Evolutionary conservation across 2,329 filamentous ascomycete genomes (phyloP).

Genomic region (Neonectria magnoliae): DNA sequence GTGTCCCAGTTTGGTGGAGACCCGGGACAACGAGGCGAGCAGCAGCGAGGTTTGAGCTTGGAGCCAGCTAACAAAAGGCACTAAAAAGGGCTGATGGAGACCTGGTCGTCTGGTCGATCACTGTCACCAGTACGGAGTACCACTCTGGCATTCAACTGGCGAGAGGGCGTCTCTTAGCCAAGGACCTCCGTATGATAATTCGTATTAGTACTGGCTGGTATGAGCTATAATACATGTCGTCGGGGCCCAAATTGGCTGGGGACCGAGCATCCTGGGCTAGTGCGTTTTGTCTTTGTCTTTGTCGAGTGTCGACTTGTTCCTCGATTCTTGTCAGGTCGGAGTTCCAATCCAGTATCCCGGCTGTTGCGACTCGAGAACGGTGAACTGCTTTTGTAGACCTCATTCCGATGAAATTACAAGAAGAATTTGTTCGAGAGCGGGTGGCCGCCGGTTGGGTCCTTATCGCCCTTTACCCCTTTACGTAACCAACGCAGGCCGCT

Average conservation of each 20-base stretch:
- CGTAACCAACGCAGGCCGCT: not conserved
- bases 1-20: constrained; percentile 26
- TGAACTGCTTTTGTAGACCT: not conserved
- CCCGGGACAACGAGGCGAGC: not conserved
- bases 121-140: not conserved
- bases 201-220: not conserved
- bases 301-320: not conserved
- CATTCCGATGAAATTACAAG: not conserved
- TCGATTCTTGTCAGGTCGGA: not conserved
- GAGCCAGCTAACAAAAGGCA: not conserved
- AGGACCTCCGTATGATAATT: not conserved
- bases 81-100: not conserved
- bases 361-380: not conserved
- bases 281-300: constrained; percentile 21
- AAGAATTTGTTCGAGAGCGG: not conserved
- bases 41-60: not conserved
- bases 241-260: constrained; percentile 36
- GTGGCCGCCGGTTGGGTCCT: not conserved
- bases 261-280: constrained; percentile 29
- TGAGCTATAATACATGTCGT: constrained; percentile 7
- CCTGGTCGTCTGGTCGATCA: not conserved
- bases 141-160: not conserved
- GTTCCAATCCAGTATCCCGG: not conserved
- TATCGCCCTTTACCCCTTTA: not conserved
- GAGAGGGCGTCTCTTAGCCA: not conserved